Conservation (phyloP, 495 filamentous ascomycete genomes). For the Daldinia grandis region DNA sequence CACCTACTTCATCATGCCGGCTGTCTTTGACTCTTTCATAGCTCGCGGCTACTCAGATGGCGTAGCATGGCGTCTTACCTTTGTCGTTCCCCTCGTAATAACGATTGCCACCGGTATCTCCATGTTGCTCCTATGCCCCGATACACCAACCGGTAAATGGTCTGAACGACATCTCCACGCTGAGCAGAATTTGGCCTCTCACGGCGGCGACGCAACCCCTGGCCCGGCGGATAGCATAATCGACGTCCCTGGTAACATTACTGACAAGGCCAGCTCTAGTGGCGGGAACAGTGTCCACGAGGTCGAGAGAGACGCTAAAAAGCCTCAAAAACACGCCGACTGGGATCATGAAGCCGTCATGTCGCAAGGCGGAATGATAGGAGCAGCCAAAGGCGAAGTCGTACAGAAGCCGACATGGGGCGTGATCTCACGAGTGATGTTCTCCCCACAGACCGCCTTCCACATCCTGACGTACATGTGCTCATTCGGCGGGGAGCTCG, state of each 20-base stretch:
- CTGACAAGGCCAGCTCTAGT: slow-evolving; percentile 56
- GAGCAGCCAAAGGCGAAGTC: slow-evolving; percentile 67
- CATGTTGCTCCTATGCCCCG: slow-evolving; percentile 79
- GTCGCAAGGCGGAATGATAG: slow-evolving; percentile 64
- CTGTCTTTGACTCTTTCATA: slow-evolving; percentile 85
- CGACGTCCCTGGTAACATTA: slow-evolving; percentile 62
- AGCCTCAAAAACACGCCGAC: slow-evolving; percentile 40
- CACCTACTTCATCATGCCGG: slow-evolving; percentile 91
- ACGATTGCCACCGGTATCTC: slow-evolving; percentile 69
- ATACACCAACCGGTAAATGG: slow-evolving; percentile 88
- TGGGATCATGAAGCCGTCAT: slow-evolving; percentile 62
- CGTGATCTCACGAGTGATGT: slow-evolving; percentile 64
- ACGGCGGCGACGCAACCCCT: slow-evolving; percentile 48
- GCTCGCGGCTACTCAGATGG: slow-evolving; percentile 65
- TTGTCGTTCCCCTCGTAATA: slow-evolving; percentile 83
- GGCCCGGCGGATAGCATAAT: slow-evolving; percentile 50
- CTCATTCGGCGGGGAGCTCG: slow-evolving; percentile 85
- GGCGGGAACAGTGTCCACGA: slow-evolving; percentile 44
- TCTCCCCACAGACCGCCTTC: slow-evolving; percentile 72
- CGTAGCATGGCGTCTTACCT: slow-evolving; percentile 84
- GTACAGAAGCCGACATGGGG: slow-evolving; percentile 71
- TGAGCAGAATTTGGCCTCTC: slow-evolving; percentile 54
- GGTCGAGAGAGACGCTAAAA: slow-evolving; percentile 47
- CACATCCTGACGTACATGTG: slow-evolving; percentile 80
- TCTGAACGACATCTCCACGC: slow-evolving; percentile 68